phyloP scores from a whole-genome alignment of 345 rosid genomes.

The Eucalyptus caleyi region DNA sequence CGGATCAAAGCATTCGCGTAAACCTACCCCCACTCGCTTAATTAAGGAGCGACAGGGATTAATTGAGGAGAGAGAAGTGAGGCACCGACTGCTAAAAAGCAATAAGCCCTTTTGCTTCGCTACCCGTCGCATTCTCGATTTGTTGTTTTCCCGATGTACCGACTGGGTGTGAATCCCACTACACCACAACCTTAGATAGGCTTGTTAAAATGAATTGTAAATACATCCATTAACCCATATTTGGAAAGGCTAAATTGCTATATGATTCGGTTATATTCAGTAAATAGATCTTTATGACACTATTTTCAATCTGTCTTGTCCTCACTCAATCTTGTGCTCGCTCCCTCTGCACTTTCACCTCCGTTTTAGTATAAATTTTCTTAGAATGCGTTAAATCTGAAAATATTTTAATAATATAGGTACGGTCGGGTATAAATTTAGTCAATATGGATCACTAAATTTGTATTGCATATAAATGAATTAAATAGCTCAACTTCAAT shows the following conservation, averaged over 20 bases:
- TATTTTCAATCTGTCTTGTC: too few relatives aligned
- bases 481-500: neutral
- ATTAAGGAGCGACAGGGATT: neutral
- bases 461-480: neutral
- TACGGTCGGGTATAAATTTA: accelerated
- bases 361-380: neutral
- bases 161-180: neutral
- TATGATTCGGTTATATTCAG: too few relatives aligned
- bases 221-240: too few relatives aligned
- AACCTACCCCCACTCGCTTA: neutral
- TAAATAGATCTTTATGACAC: neutral
- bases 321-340: too few relatives aligned
- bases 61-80: neutral
- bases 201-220: too few relatives aligned
- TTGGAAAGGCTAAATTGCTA: too few relatives aligned
- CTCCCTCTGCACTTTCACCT: neutral
- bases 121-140: neutral
- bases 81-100: neutral
- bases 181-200: neutral
- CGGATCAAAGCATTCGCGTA: neutral
- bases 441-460: neutral
- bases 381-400: neutral
- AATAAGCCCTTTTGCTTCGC: neutral
- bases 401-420: neutral
- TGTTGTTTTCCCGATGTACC: neutral